Percentiles rank a stretch among this genome's conserved stretches.
Conservation (phyloP, 306 rosid genomes). For the Sicyos baderoa region DNA sequence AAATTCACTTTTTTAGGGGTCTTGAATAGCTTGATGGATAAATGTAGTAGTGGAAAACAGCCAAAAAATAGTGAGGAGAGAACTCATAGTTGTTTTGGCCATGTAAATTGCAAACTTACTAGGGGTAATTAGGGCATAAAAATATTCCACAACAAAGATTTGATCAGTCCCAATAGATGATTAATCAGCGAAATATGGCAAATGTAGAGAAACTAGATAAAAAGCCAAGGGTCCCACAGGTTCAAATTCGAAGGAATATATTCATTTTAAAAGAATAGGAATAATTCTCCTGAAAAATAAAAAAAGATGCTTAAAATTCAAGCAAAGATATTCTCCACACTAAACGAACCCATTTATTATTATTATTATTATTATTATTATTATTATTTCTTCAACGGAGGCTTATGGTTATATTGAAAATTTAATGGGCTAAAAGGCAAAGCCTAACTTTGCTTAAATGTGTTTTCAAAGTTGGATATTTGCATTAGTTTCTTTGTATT, state of each 20-base stretch:
- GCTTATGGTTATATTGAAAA: slow-evolving; percentile 32
- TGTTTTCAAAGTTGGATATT: slow-evolving; percentile 33
- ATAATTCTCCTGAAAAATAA: slow-evolving; percentile 48
- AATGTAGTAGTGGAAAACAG: neutral
- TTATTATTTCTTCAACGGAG: slow-evolving; percentile 7
- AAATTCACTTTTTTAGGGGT: neutral
- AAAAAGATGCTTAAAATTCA: slow-evolving; percentile 91
- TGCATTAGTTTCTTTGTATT: slow-evolving; percentile 11
- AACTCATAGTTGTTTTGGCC: neutral
- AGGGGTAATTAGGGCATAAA: neutral
- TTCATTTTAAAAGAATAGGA: slow-evolving; percentile 50
- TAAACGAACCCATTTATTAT: slow-evolving; percentile 52
- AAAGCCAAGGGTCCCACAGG: slow-evolving; percentile 52
- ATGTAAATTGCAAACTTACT: neutral
- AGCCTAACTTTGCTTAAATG: slow-evolving; percentile 44
- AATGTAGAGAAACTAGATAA: slow-evolving; percentile 34
- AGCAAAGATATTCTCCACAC: slow-evolving; percentile 81
- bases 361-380: too few species aligned
- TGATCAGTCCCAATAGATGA: neutral
- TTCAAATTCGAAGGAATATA: slow-evolving; percentile 64
- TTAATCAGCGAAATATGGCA: neutral
- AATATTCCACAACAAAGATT: neutral
- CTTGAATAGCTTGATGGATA: neutral
- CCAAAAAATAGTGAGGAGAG: neutral
- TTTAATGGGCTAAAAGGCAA: slow-evolving; percentile 38